phyloP scores from a whole-genome alignment of 495 filamentous ascomycete species.

The Neurospora tetraspora region DNA sequence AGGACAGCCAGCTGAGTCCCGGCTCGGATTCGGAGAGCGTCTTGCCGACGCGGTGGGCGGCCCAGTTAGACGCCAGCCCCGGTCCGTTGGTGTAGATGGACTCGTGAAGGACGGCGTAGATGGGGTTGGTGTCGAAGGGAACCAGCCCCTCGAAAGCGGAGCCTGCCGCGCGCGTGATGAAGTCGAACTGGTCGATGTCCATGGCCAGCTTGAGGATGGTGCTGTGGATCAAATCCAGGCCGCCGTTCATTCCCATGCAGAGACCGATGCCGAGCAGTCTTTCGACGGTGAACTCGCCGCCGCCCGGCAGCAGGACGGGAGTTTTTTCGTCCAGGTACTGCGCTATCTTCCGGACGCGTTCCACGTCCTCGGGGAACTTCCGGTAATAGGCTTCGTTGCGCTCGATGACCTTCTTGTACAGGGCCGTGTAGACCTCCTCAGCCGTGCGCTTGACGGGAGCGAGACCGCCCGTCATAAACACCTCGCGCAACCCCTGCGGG shows the following conservation, averaged over 20 bases:
- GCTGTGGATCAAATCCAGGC: slow-evolving; percentile 58
- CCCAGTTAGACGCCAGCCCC: slow-evolving; percentile 37
- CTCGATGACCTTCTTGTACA: slow-evolving; percentile 51
- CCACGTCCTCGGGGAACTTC: slow-evolving; percentile 80
- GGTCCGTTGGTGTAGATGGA: slow-evolving; percentile 60
- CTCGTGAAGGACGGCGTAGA: slow-evolving; percentile 85
- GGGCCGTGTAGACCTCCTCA: slow-evolving; percentile 64
- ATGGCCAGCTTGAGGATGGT: slow-evolving; percentile 55
- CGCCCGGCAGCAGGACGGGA: slow-evolving; percentile 45
- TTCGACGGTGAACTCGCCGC: slow-evolving; percentile 56
- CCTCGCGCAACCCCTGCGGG: slow-evolving; percentile 69
- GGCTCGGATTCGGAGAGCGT: slow-evolving; percentile 22
- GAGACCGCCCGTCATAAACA: slow-evolving; percentile 74
- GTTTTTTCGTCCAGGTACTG: slow-evolving; percentile 49
- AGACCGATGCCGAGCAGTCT: slow-evolving; percentile 70
- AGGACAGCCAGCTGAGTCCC: slow-evolving; percentile 24
- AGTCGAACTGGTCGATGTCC: slow-evolving; percentile 63
- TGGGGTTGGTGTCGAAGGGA: slow-evolving; percentile 60
- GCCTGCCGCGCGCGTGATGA: slow-evolving; percentile 61
- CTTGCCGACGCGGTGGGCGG: slow-evolving; percentile 35
- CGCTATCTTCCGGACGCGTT: slow-evolving; percentile 55
- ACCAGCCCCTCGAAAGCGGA: slow-evolving; percentile 52
- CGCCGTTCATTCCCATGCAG: slow-evolving; percentile 66
- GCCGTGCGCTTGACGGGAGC: slow-evolving; percentile 62
- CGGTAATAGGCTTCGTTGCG: slow-evolving; percentile 68